phyloP scores from a whole-genome alignment of 139 green algal genomes.

The Tetradesmus obliquus region DNA sequence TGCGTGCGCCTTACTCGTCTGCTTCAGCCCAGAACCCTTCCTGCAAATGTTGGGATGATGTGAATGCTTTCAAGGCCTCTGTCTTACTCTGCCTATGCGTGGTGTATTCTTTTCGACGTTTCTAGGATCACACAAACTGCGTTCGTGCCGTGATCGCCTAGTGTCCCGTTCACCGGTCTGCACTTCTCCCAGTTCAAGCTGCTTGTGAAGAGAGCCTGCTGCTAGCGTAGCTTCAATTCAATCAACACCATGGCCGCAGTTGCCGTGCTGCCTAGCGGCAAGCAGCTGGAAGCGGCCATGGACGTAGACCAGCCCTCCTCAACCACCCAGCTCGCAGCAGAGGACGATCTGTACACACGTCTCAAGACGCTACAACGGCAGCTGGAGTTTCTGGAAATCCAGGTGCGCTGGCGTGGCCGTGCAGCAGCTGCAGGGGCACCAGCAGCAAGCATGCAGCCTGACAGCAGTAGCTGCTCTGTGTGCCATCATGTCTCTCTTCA shows the following conservation, averaged over 20 bases:
- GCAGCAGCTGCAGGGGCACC: not conserved
- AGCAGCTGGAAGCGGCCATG: conserved; percentile 42
- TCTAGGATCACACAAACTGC: not conserved
- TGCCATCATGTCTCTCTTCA: not conserved
- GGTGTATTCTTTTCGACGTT: not conserved
- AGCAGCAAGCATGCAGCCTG: not conserved
- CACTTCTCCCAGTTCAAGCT: not conserved
- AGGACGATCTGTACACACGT: conserved; percentile 86
- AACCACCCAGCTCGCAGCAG: conserved; percentile 20
- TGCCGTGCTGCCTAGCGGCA: conserved; percentile 42
- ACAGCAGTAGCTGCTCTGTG: not conserved
- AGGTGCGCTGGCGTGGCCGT: conserved; percentile 64
- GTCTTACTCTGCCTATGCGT: not conserved
- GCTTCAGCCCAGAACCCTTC: not conserved
- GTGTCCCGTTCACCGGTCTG: not conserved
- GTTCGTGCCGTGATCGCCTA: not conserved
- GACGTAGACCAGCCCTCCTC: conserved; percentile 36
- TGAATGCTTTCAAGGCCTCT: not conserved
- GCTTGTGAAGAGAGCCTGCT: not conserved
- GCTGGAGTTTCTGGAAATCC: conserved; percentile 99
- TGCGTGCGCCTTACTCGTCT: not conserved
- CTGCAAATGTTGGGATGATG: not conserved
- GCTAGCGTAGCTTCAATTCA: not conserved
- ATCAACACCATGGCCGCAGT: conserved; percentile 43
- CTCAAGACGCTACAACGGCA: conserved; percentile 95